phyloP scores from a whole-genome alignment of 257 asterid genomes.

The Rubia yunnanensis region DNA sequence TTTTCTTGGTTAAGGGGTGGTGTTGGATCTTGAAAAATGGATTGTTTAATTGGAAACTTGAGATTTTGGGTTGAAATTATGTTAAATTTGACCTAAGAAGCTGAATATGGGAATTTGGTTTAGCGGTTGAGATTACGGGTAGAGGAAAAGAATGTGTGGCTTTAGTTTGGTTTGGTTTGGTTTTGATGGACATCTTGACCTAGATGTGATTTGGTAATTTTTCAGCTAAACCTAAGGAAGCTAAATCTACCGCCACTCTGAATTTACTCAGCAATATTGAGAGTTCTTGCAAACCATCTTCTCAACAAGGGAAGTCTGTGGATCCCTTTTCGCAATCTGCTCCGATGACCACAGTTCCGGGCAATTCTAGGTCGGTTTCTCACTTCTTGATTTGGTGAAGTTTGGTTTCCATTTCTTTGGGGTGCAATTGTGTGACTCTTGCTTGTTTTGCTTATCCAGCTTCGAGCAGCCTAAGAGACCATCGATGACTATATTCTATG shows the following conservation, averaged over 20 bases:
- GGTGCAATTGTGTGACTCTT: not conserved
- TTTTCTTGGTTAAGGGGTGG: not conserved
- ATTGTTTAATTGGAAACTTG: not conserved
- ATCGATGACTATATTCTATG: conserved; percentile 68
- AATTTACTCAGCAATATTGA: conserved; percentile 21
- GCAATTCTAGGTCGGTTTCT: conserved; percentile 28
- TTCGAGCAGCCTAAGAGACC: conserved; percentile 32
- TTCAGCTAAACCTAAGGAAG: conserved; percentile 36
- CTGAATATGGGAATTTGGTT: not conserved
- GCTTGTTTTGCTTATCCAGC: conserved; percentile 20
- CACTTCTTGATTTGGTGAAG: not conserved
- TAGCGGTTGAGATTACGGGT: not conserved
- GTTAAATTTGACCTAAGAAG: not conserved
- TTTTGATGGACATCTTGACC: not conserved
- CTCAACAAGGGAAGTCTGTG: conserved; percentile 10
- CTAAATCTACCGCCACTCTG: conserved; percentile 20
- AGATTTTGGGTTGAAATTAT: not conserved
- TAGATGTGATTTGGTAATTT: conserved; percentile 1
- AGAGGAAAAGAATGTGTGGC: not conserved
- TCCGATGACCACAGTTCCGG: conserved; percentile 12
- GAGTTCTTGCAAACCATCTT: conserved; percentile 19
- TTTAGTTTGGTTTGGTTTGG: not conserved
- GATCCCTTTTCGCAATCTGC: conserved; percentile 4
- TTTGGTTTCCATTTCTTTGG: not conserved
- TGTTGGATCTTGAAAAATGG: not conserved